phyloP scores from a whole-genome alignment of 345 rosid species.

The Hibiscus mutabilis region DNA sequence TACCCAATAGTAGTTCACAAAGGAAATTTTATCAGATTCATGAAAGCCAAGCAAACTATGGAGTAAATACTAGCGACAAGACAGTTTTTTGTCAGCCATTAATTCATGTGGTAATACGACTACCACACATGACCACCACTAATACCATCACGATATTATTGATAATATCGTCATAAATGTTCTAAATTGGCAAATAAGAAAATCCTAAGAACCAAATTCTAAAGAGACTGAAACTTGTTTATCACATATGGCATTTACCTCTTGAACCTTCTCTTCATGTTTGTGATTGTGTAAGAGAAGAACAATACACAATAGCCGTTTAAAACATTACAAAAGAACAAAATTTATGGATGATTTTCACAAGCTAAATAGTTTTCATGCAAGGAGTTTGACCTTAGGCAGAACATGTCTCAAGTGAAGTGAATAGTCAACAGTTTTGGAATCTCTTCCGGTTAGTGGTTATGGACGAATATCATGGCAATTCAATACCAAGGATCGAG shows the following conservation, averaged over 20 bases:
- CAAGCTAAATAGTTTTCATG: neutral
- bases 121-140: no score
- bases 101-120: neutral
- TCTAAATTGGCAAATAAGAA: neutral
- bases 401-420: neutral
- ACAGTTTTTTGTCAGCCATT: neutral
- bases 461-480: neutral
- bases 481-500: neutral
- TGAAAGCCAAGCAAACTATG: conserved; percentile 3
- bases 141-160: no score
- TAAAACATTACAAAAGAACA: neutral
- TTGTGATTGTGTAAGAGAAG: neutral
- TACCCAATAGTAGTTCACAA: neutral
- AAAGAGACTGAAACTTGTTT: neutral
- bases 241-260: neutral
- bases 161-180: neutral
- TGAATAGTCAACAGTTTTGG: neutral
- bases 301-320: neutral
- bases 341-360: neutral
- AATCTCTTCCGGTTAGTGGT: neutral
- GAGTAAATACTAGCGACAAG: neutral
- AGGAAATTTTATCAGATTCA: neutral
- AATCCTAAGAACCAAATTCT: neutral
- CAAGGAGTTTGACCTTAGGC: neutral
- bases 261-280: conserved; percentile 2